Base-by-base conservation (phyloP, 1,139 yeast species). In the Meyerozyma elateridarum region DNA sequence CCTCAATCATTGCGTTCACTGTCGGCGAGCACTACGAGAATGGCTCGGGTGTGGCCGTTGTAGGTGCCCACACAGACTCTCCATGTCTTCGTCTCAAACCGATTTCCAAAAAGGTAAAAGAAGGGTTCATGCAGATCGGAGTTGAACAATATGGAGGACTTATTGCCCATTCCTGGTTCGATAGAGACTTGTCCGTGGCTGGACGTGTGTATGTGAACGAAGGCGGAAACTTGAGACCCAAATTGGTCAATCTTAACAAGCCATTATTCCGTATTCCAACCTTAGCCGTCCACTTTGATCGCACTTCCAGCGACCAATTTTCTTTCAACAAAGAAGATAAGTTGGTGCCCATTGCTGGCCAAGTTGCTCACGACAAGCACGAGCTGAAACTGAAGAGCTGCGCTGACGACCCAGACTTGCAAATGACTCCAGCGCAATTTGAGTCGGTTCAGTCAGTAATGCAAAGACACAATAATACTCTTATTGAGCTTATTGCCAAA, bases 121-220 rank as follows among this genome's bases (percentile, higher is more conserved):
- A 84, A 46, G 95, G 95, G 1, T 91, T 80, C 48, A 72, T 79
- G 40, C 96, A 89, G 56, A 79, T 91, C 15, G 97, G 96, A 24
- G 95, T 91, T 5, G 98, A 91, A 56, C 77, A 81, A 32, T 91
- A 91, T 49, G 98, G 98, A 31, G 98, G 98, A 19, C 89, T 96
- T 32, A 78, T 89, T 36, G 94, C 96, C 75, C 87, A 81, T 60
- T 60, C 84, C 19, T 83, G 93, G 93, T 91, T 91, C 52, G 98
- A 91, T 57, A 76, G 97, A 40, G 97, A 91, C 54, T 69, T 91
- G 49, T 75, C 94, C 21, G 66, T 89, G 38, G 97, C 97, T 6
- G 98, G 98, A 11, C 70, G 97, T 43, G 95, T 91, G 1, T 80
- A 81, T 52, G 79, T 84, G 14, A 66, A 62, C 30, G 64, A 61